Conservation (phyloP, 2,329 filamentous ascomycete species). For the Sporothrix mexicana region DNA sequence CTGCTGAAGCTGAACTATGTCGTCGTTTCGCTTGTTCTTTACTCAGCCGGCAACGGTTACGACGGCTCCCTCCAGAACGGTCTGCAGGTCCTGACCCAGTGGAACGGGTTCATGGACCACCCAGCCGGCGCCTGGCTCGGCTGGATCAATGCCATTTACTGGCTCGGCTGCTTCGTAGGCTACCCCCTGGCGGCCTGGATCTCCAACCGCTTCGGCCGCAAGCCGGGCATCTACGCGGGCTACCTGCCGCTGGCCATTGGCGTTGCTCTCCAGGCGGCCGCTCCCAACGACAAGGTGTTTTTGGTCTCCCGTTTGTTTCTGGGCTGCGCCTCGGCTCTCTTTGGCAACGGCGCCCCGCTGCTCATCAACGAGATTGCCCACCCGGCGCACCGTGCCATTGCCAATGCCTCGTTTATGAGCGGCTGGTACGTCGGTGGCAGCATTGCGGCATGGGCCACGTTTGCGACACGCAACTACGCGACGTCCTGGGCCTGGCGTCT, state of each 20-base stretch:
- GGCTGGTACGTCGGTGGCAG: constrained; percentile 42
- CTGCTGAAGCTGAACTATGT: constrained; percentile 25
- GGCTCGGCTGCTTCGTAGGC: constrained; percentile 41
- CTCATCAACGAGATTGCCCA: constrained; percentile 36
- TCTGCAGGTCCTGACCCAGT: constrained; percentile 47
- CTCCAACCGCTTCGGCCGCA: constrained; percentile 48
- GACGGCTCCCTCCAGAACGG: constrained; percentile 49
- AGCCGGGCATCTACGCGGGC: constrained; percentile 47
- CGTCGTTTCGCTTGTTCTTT: background rate
- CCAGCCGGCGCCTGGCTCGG: constrained; percentile 47
- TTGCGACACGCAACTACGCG: constrained; percentile 43
- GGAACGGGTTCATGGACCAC: constrained; percentile 48
- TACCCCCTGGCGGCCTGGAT: constrained; percentile 38
- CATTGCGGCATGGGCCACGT: constrained; percentile 45
- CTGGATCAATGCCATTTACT: constrained; percentile 43
- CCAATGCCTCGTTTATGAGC: constrained; percentile 31
- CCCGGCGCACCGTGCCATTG: constrained; percentile 34
- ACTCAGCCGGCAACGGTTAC: constrained; percentile 31
- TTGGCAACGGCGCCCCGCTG: constrained; percentile 23
- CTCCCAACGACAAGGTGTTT: constrained; percentile 30
- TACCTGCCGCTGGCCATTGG: constrained; percentile 43
- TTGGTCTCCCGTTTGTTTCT: background rate
- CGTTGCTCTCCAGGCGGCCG: constrained; percentile 45
- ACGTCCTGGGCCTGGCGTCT: constrained; percentile 60
- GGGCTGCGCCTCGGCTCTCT: background rate